Conservation (phyloP, 2,329 filamentous ascomycete species). For the Alternaria burnsii region DNA sequence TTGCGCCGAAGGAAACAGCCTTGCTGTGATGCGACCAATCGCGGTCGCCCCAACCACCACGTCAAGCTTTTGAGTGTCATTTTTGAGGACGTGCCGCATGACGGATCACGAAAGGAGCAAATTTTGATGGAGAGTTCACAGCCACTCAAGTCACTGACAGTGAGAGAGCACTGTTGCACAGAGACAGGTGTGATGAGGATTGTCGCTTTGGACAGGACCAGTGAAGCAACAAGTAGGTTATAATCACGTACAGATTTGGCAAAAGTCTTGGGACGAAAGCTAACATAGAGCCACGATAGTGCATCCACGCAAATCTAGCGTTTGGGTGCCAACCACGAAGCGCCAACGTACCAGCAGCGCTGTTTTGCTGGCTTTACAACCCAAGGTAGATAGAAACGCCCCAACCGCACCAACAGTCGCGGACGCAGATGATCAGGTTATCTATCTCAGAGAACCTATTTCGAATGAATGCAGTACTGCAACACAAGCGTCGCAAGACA, state of each 20-base stretch:
- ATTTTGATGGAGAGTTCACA: not conserved
- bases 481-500: not conserved
- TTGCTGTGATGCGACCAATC: slow-evolving; percentile 4
- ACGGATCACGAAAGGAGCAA: not conserved
- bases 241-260: not conserved
- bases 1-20: slow-evolving; percentile 18
- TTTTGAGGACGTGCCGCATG: not conserved
- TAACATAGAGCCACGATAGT: slow-evolving; percentile 7
- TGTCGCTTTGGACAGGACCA: not conserved
- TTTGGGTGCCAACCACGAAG: slow-evolving; percentile 4
- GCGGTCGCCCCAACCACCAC: slow-evolving; percentile 4
- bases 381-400: slow-evolving; percentile 2
- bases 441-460: not conserved
- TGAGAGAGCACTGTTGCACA: not conserved
- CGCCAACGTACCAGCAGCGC: slow-evolving; percentile 8
- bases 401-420: not conserved
- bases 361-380: slow-evolving; percentile 14
- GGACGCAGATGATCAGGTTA: not conserved
- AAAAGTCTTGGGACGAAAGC: not conserved
- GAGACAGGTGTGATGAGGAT: not conserved
- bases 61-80: slow-evolving; percentile 7
- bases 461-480: not conserved
- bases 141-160: not conserved
- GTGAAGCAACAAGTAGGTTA: slow-evolving; percentile 9
- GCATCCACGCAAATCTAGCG: slow-evolving; percentile 5